A percentile compares a stretch with the other conserved stretches of the same genome.
Conservation (phyloP, 1,284 basidiomycete genomes). For the Grifola frondosa region DNA sequence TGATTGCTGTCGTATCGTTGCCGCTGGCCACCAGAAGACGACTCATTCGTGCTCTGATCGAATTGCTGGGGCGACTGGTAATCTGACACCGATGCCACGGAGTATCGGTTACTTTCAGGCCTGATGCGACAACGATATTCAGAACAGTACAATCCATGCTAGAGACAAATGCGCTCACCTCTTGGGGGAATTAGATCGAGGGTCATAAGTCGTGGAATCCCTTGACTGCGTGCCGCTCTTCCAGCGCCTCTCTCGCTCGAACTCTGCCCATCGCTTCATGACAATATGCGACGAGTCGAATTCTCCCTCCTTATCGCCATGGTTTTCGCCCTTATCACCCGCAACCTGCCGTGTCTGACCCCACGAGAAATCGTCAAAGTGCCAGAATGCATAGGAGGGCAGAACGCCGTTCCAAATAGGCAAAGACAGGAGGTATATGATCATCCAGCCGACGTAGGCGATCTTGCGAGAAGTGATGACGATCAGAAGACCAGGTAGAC, state of each 20-base stretch:
- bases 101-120: conserved; percentile 64
- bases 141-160: background rate
- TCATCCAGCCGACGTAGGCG: conserved; percentile 96
- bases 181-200: conserved; percentile 45
- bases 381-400: conserved; percentile 96
- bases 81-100: conserved; percentile 75
- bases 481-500: conserved; percentile 93
- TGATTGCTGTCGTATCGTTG: conserved; percentile 66
- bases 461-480: conserved; percentile 93
- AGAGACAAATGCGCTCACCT: conserved; percentile 47
- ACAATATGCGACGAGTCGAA: conserved; percentile 96
- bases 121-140: conserved; percentile 33
- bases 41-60: conserved; percentile 67
- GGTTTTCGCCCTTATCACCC: conserved; percentile 69
- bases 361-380: conserved; percentile 99
- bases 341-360: conserved; percentile 90
- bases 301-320: conserved; percentile 91
- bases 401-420: conserved; percentile 97
- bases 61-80: conserved; percentile 52
- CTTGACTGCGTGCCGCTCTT: conserved; percentile 82
- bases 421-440: conserved; percentile 89
- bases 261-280: conserved; percentile 99
- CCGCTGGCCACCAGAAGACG: conserved; percentile 41
- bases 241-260: conserved; percentile 94
- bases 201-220: conserved; percentile 74